Conservation (phyloP, 768 basidiomycete species). For the Hygrophorus pudorinus region DNA sequence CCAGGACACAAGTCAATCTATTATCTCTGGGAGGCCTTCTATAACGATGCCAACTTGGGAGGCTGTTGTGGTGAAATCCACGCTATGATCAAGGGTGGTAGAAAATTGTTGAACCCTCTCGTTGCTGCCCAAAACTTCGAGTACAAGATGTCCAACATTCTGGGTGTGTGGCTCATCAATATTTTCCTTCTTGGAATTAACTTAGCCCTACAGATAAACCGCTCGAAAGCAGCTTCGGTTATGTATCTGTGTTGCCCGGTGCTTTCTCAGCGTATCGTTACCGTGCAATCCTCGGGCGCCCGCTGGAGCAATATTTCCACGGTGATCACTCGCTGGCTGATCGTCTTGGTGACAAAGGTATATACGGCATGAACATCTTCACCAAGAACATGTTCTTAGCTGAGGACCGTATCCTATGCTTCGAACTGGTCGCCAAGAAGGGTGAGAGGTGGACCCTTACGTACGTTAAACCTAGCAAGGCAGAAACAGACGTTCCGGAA, state of each 20-base stretch:
- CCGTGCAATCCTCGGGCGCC: slow-evolving; percentile 84
- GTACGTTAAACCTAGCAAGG: slow-evolving; percentile 89
- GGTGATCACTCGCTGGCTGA: slow-evolving; percentile 87
- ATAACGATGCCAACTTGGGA: slow-evolving; percentile 67
- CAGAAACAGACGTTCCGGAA: slow-evolving; percentile 95
- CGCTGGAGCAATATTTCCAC: slow-evolving; percentile 79
- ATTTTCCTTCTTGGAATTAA: neutral
- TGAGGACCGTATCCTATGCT: slow-evolving; percentile 76
- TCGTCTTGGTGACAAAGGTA: slow-evolving; percentile 86
- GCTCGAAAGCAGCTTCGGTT: slow-evolving; percentile 90
- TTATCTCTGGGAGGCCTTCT: slow-evolving; percentile 90
- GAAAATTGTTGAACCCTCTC: slow-evolving; percentile 83
- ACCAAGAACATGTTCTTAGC: slow-evolving; percentile 73
- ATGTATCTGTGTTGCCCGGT: slow-evolving; percentile 90
- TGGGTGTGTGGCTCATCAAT: slow-evolving; percentile 35
- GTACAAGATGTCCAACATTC: slow-evolving; percentile 97
- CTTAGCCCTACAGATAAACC: slow-evolving; percentile 59
- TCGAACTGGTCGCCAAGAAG: slow-evolving; percentile 90
- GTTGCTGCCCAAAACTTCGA: slow-evolving; percentile 96
- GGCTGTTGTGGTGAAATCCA: slow-evolving; percentile 94
- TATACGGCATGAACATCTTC: slow-evolving; percentile 95
- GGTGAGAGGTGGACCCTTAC: slow-evolving; percentile 82
- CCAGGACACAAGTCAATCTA: slow-evolving; percentile 95
- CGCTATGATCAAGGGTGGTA: slow-evolving; percentile 92
- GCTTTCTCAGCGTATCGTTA: slow-evolving; percentile 97